These are phyloP conservation scores for Penicillium nucicola DNA, from an alignment of 495 filamentous ascomycete genomes.

Conservation along the genomic window DNA sequence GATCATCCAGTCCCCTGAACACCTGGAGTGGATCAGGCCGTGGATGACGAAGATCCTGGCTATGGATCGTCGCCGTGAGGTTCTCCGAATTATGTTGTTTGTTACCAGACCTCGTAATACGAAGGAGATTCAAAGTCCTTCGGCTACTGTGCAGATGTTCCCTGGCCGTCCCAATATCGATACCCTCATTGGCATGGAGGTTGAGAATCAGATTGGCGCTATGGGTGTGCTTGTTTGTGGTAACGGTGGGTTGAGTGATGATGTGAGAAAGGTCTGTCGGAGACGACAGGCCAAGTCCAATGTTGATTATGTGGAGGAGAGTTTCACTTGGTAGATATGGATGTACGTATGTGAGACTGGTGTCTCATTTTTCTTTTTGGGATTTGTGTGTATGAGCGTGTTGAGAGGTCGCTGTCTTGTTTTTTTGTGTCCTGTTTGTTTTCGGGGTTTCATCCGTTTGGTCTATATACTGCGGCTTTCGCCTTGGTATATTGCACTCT, in stretches of 20 bases:
- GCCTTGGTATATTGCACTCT: neutral
- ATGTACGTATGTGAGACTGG: neutral
- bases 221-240: constrained; percentile 92
- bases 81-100: constrained; percentile 82
- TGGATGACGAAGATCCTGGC: constrained; percentile 88
- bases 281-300: constrained; percentile 58
- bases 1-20: constrained; percentile 83
- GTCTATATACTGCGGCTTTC: neutral
- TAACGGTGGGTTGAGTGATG: constrained; percentile 77
- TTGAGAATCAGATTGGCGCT: constrained; percentile 72
- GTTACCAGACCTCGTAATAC: constrained; percentile 76
- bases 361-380: constrained; percentile 3
- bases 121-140: constrained; percentile 67
- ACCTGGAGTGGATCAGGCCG: constrained; percentile 87
- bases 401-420: constrained; percentile 2
- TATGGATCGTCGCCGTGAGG: constrained; percentile 71
- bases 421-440: constrained; percentile 2
- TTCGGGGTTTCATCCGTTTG: neutral
- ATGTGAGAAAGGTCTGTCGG: constrained; percentile 72
- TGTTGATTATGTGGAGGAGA: constrained; percentile 84
- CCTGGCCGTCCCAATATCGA: constrained; percentile 79
- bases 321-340: constrained; percentile 72
- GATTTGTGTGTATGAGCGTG: neutral
- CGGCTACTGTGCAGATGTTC: constrained; percentile 77
- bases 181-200: constrained; percentile 71